These are phyloP conservation scores for Boletus tylopilopsis DNA, from an alignment of 768 basidiomycete genomes.

Conservation along the genomic window DNA sequence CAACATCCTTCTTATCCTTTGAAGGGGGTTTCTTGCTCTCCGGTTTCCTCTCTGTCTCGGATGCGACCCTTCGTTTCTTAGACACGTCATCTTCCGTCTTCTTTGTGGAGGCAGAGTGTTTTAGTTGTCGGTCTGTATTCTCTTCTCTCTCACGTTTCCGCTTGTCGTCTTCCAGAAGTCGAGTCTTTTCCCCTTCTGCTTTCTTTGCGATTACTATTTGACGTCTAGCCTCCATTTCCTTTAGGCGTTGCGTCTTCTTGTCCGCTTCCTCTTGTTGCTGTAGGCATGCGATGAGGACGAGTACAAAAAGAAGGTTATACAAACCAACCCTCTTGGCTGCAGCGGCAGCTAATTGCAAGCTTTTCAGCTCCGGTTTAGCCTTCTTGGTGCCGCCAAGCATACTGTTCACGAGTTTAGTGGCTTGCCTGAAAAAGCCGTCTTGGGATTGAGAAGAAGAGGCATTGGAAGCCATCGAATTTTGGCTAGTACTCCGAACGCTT, in stretches of 20 bases:
- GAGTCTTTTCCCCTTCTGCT: conserved; percentile 70
- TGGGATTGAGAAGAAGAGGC: conserved; percentile 40
- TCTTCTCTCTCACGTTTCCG: conserved; percentile 84
- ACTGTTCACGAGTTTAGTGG: conserved; percentile 63
- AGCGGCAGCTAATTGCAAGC: conserved; percentile 73
- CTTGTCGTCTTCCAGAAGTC: conserved; percentile 62
- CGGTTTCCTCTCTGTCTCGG: conserved; percentile 52
- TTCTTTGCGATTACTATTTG: conserved; percentile 68
- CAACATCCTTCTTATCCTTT: conserved; percentile 46
- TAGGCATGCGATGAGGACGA: conserved; percentile 4
- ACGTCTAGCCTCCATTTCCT: conserved; percentile 82
- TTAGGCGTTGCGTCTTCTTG: conserved; percentile 68
- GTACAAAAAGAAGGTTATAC: neutral
- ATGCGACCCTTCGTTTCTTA: conserved; percentile 66
- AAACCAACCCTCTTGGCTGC: conserved; percentile 82
- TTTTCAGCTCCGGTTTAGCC: conserved; percentile 73
- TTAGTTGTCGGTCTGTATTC: conserved; percentile 65
- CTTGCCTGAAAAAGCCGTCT: conserved; percentile 64
- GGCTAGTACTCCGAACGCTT: conserved; percentile 45
- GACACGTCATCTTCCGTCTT: conserved; percentile 71
- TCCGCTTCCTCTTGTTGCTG: conserved; percentile 90
- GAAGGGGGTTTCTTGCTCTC: conserved; percentile 60
- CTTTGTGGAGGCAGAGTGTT: conserved; percentile 42
- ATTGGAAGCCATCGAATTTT: conserved; percentile 50
- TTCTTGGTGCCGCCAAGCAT: conserved; percentile 71